Evolutionary conservation across 176 grass and related monocot genomes (phyloP).

Genomic region (Oryza meridionalis): DNA sequence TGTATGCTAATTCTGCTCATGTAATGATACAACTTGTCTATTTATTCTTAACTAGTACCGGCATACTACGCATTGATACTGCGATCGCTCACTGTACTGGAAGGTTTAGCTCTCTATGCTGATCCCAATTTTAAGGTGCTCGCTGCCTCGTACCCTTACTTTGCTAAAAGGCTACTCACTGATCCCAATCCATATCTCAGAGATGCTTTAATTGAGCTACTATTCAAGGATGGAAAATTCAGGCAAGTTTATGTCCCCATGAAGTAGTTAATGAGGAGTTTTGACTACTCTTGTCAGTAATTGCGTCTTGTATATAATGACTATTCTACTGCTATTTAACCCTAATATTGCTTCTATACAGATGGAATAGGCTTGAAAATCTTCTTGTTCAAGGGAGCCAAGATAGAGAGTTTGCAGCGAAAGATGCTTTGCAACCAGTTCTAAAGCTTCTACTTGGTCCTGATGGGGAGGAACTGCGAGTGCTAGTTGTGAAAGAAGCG

Average conservation of each 20-base stretch:
- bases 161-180: conserved; percentile 95
- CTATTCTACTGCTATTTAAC: conserved; percentile 19
- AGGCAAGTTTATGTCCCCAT: conserved; percentile 58
- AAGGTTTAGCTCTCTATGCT: conserved; percentile 94
- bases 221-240: conserved; percentile 99
- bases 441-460: conserved; percentile 80
- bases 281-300: not conserved
- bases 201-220: conserved; percentile 93
- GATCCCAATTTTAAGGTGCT: conserved; percentile 99
- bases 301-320: not conserved
- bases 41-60: conserved; percentile 71
- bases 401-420: conserved; percentile 89
- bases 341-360: conserved; percentile 39
- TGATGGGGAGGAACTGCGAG: conserved; percentile 78
- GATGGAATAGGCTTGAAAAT: conserved; percentile 99
- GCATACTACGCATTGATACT: conserved; percentile 95
- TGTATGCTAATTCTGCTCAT: not conserved
- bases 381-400: conserved; percentile 93
- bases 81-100: conserved; percentile 91
- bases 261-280: conserved; percentile 26
- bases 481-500: conserved; percentile 90
- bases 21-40: conserved; percentile 36
- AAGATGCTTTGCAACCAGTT: conserved; percentile 95
- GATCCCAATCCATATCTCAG: conserved; percentile 99
- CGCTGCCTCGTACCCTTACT: conserved; percentile 97